Conservation (phyloP, 805 yeast species). For the Metschnikowia santaceciliae region DNA sequence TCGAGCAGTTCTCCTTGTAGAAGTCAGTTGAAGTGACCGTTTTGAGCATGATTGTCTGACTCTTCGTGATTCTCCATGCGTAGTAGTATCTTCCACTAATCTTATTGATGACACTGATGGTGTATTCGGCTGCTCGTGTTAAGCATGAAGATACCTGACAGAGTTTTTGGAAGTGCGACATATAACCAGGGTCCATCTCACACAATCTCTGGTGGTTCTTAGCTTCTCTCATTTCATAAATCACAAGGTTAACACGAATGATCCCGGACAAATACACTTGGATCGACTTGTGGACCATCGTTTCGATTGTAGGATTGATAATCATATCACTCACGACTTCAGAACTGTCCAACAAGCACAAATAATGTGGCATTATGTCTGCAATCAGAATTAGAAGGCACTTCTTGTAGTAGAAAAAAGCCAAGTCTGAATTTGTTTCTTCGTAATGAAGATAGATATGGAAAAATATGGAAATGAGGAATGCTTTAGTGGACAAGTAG, state of each 20-base stretch:
- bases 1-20: slow-evolving; percentile 22
- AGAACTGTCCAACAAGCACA: slow-evolving; percentile 13
- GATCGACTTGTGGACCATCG: slow-evolving; percentile 29
- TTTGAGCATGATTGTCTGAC: slow-evolving; percentile 42
- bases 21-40: slow-evolving; percentile 31
- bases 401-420: slow-evolving; percentile 16
- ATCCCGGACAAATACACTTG: slow-evolving; percentile 28
- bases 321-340: slow-evolving; percentile 21
- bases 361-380: slow-evolving; percentile 21
- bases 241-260: slow-evolving; percentile 27
- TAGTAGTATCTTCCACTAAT: slow-evolving; percentile 58
- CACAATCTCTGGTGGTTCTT: slow-evolving; percentile 19
- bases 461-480: slow-evolving; percentile 17
- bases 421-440: slow-evolving; percentile 5
- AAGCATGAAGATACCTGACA: slow-evolving; percentile 17
- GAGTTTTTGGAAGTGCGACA: slow-evolving; percentile 9
- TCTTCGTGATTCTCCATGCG: slow-evolving; percentile 65
- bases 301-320: slow-evolving; percentile 19
- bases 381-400: slow-evolving; percentile 13
- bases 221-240: slow-evolving; percentile 21
- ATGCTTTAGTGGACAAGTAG: slow-evolving; percentile 14
- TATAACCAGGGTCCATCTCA: slow-evolving; percentile 7
- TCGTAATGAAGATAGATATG: slow-evolving; percentile 19
- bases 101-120: slow-evolving; percentile 25
- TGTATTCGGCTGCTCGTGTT: slow-evolving; percentile 24